Evolutionary conservation across 352 stramenopile species (phyloP), one percentile per base, ranked within the genome.

Genomic region (Pythium aquatile): DNA sequence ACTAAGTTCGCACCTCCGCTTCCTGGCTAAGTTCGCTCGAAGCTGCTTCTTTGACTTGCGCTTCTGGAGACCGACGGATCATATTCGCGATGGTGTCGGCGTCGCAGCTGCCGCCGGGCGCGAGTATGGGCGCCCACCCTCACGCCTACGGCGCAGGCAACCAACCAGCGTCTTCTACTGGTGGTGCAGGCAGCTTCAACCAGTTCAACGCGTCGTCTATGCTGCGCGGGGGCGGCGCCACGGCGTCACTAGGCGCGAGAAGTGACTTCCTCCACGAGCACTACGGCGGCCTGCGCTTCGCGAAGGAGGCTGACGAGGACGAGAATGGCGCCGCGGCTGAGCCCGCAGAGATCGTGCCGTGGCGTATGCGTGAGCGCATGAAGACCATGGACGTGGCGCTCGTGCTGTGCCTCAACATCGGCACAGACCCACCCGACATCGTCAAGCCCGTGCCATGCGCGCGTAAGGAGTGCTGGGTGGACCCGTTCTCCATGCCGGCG

Each of bases 401-500:
- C 5, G 92, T 99, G 49, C 75, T 99, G 37, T 99, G 97, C 65
- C 82, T 99, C 6, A 99, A 99, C 73, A 98, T 99, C 61, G 96
- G 96, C 1, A 99, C 96, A 16, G 97, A 99, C 75, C 97, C 97
- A 24, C 97, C 97, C 0, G 98, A 99, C 68, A 78, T 99, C n/a
- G 83, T 97, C 49, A 98, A 98, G 70, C 83, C 97, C n/a, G 91
- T 86, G 39, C 96, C 97, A 8, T 99, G 96, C 70, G 97, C 97
- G 17, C 88, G 94, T 40, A 94, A 99, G 58, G 96, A 99, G 76
- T 99, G 96, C 75, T 99, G 97, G 97, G 93, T 99, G 58, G 97
- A 99, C 65, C 97, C 97, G 11, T 97, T 95, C 29, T 91, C 81
- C 11, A 97, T 98, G 68, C 90, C 90, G 1, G 83, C 94, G 26